Conservation (phyloP, 495 filamentous ascomycete species). For the Evernia prunastri region DNA sequence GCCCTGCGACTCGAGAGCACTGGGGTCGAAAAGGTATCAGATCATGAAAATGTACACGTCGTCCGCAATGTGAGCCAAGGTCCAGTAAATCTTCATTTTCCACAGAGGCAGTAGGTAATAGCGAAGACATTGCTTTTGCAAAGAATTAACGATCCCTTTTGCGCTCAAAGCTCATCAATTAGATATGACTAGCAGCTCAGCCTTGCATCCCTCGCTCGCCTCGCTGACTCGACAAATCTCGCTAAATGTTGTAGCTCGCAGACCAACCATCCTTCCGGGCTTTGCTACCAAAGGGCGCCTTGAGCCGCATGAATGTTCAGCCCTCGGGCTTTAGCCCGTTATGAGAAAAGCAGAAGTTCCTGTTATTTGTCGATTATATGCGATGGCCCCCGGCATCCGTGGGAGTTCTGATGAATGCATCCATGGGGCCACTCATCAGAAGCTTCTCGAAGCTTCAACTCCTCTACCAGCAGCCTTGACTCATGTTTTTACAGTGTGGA, state of each 20-base stretch:
- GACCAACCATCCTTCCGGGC: too few relatives aligned
- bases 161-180: too few relatives aligned
- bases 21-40: too few relatives aligned
- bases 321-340: slow-evolving; percentile 7
- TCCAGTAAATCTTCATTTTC: too few relatives aligned
- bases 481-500: background rate
- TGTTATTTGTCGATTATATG: background rate
- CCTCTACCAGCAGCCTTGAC: slow-evolving; percentile 1
- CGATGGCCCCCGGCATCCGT: background rate
- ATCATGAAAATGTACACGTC: too few relatives aligned
- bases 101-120: too few relatives aligned
- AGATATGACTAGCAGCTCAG: too few relatives aligned
- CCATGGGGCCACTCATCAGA: background rate
- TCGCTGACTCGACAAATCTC: too few relatives aligned
- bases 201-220: too few relatives aligned
- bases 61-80: too few relatives aligned
- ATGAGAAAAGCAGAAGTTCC: background rate
- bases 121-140: too few relatives aligned
- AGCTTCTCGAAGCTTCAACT: slow-evolving; percentile 1
- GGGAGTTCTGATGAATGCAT: background rate
- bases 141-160: too few relatives aligned
- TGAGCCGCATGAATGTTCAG: slow-evolving; percentile 15
- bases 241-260: background rate
- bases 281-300: background rate
- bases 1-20: background rate